A percentile compares a stretch with the other conserved stretches of the same genome.
Conservation (phyloP, 106 monocot species). For the Vanilla planifolia region DNA sequence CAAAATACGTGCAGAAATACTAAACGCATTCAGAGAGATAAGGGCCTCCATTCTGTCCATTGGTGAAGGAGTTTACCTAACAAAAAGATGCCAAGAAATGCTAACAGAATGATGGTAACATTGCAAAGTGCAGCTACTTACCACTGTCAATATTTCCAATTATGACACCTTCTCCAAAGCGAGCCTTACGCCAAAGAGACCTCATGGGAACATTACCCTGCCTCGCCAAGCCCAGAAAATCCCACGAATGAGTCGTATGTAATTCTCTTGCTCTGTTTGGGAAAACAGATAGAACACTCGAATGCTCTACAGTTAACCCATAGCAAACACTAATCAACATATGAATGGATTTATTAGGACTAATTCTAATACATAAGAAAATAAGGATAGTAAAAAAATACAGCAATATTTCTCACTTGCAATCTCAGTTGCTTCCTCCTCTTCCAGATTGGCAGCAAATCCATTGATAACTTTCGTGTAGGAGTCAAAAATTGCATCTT, state of each 20-base stretch:
- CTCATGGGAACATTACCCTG: background rate
- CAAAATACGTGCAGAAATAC: too few relatives aligned
- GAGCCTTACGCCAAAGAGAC: conserved; percentile 17
- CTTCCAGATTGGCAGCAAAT: conserved; percentile 55
- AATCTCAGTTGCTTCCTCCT: conserved; percentile 34
- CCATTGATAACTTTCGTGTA: conserved; percentile 66
- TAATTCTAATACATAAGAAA: too few relatives aligned
- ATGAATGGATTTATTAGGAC: background rate
- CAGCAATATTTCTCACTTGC: conserved; percentile 15
- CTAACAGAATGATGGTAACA: too few relatives aligned
- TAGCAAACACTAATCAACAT: background rate
- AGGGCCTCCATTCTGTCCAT: too few relatives aligned
- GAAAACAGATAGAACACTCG: conserved; percentile 16
- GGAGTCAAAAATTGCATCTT: conserved; percentile 62
- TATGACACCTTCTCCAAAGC: conserved; percentile 14
- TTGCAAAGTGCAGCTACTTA: too few relatives aligned
- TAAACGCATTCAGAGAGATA: too few relatives aligned
- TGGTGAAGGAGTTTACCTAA: too few relatives aligned
- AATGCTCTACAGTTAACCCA: conserved; percentile 2
- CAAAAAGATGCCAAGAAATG: background rate
- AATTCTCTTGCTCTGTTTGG: conserved; percentile 1
- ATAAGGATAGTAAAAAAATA: too few relatives aligned
- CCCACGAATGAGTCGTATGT: conserved; percentile 21
- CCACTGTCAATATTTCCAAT: conserved; percentile 26
- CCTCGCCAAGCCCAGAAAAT: conserved; percentile 4